These are phyloP conservation scores for Exserohilum turcica DNA, from an alignment of 2,329 filamentous ascomycete genomes.

Conservation along the genomic window DNA sequence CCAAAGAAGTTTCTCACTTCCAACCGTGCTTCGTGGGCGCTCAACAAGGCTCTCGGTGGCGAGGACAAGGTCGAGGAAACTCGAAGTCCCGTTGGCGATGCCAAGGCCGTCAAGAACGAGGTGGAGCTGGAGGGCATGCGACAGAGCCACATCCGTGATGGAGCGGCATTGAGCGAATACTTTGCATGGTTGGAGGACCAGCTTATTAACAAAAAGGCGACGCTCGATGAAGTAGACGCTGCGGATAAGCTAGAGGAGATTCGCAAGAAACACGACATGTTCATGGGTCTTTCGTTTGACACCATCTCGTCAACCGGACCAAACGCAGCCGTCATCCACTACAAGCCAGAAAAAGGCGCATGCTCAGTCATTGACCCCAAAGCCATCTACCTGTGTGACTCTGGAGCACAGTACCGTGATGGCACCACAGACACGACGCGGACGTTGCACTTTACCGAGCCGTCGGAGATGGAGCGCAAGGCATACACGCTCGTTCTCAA, in stretches of 20 bases:
- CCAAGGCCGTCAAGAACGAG: conserved; percentile 94
- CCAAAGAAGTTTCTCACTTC: conserved; percentile 78
- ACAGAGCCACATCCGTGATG: conserved; percentile 89
- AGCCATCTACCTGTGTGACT: conserved; percentile 92
- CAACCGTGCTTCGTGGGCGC: conserved; percentile 88
- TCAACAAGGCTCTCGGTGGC: conserved; percentile 84
- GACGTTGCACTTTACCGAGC: conserved; percentile 88
- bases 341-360: conserved; percentile 79
- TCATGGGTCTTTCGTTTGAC: conserved; percentile 88
- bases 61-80: conserved; percentile 84
- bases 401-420: conserved; percentile 93
- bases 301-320: conserved; percentile 95
- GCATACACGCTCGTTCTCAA: conserved; percentile 95
- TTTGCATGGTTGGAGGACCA: conserved; percentile 97
- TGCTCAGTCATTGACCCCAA: conserved; percentile 84
- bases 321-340: conserved; percentile 95
- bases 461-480: conserved; percentile 80
- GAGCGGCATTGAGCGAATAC: conserved; percentile 86
- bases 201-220: conserved; percentile 71
- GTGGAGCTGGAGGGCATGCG: conserved; percentile 91
- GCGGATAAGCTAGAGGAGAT: conserved; percentile 86
- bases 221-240: conserved; percentile 85
- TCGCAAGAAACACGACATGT: conserved; percentile 71
- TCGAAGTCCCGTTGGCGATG: conserved; percentile 83
- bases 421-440: conserved; percentile 96